Evolutionary conservation across 495 filamentous ascomycete genomes (phyloP).

Genomic region (Penicillium paradoxum): DNA sequence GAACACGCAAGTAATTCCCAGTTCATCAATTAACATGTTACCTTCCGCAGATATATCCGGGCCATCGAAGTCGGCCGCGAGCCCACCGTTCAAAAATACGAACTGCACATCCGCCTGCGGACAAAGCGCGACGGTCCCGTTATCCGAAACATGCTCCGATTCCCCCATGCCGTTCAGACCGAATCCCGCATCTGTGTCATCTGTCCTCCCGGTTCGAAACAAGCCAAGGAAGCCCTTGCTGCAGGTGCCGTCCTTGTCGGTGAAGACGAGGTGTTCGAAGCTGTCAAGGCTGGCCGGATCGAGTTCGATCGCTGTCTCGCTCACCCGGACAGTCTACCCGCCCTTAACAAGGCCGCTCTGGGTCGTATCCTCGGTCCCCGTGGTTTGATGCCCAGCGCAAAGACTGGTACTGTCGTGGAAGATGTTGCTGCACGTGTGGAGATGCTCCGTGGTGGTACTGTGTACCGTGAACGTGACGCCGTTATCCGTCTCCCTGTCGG

Average conservation of each 20-base stretch:
- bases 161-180: slow-evolving; percentile 84
- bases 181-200: slow-evolving; percentile 83
- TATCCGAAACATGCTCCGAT: slow-evolving; percentile 77
- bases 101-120: slow-evolving; percentile 72
- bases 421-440: slow-evolving; percentile 65
- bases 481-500: slow-evolving; percentile 85
- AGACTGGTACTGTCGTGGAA: slow-evolving; percentile 80
- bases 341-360: slow-evolving; percentile 70
- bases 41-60: slow-evolving; percentile 66
- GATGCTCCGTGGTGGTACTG: slow-evolving; percentile 74
- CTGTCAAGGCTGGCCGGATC: slow-evolving; percentile 66
- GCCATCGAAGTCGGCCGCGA: slow-evolving; percentile 85
- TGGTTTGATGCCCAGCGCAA: slow-evolving; percentile 86
- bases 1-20: neutral
- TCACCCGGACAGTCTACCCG: slow-evolving; percentile 67
- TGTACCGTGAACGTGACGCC: slow-evolving; percentile 81
- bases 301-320: slow-evolving; percentile 87
- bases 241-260: slow-evolving; percentile 79
- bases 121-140: slow-evolving; percentile 77
- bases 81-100: slow-evolving; percentile 73
- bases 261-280: slow-evolving; percentile 77
- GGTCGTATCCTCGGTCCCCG: slow-evolving; percentile 80
- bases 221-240: slow-evolving; percentile 61
- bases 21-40: slow-evolving; percentile 11
- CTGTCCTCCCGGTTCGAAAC: slow-evolving; percentile 67